phyloP scores from a whole-genome alignment of 768 basidiomycete species.

The Cytidiella melzeri region DNA sequence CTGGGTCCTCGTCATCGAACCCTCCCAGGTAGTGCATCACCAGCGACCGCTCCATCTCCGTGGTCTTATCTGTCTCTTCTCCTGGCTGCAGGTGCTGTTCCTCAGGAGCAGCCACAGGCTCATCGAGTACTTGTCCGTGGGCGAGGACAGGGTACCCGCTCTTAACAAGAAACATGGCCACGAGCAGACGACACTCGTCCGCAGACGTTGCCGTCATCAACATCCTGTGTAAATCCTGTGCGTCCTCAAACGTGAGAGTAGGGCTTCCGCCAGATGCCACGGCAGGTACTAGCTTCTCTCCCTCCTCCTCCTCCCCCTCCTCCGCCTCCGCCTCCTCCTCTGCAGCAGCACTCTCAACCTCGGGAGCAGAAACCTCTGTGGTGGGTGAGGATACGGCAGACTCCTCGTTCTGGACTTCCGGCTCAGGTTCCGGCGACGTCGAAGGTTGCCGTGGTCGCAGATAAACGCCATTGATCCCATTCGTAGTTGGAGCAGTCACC shows the following conservation, averaged over 20 bases:
- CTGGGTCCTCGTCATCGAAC: no score
- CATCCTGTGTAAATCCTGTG: conserved; percentile 62
- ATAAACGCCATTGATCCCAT: neutral
- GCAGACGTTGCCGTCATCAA: conserved; percentile 64
- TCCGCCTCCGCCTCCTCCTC: neutral
- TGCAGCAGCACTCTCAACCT: neutral
- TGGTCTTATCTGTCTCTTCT: conserved; percentile 7
- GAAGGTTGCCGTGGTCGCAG: neutral
- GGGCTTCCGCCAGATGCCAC: conserved; percentile 16
- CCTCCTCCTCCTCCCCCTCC: conserved; percentile 14
- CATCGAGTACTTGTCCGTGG: neutral
- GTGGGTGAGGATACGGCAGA: neutral
- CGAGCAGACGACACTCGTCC: conserved; percentile 79
- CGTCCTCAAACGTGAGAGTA: conserved; percentile 38
- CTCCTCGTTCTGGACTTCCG: neutral
- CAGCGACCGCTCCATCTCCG: conserved; percentile 11
- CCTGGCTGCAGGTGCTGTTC: neutral
- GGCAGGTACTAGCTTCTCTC: no score
- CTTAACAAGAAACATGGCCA: conserved; percentile 69
- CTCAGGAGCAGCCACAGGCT: neutral
- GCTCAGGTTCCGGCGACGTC: neutral
- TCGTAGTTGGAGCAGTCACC: neutral
- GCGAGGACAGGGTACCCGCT: conserved; percentile 7
- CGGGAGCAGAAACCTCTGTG: neutral
- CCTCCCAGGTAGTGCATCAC: conserved; percentile 1